These are phyloP conservation scores for Ichthyophthirius multifiliis DNA, from an alignment of 169 alveolate genomes.

Conservation along the genomic window DNA sequence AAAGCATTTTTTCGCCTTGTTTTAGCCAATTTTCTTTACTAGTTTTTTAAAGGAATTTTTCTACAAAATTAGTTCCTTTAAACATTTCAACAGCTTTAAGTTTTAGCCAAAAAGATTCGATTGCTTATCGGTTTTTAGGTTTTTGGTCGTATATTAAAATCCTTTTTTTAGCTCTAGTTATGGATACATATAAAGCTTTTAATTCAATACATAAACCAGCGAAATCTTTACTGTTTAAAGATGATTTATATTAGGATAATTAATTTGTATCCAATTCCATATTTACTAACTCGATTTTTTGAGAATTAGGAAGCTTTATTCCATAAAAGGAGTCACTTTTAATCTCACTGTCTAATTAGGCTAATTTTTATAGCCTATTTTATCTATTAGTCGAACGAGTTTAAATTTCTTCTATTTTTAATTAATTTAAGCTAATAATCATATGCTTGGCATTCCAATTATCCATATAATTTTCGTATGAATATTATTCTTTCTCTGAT, in stretches of 20 bases:
- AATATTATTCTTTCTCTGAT: too few relatives aligned
- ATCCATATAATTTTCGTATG: too few relatives aligned
- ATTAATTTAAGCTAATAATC: neutral
- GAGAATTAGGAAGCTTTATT: neutral
- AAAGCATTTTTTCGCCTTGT: constrained; percentile 63
- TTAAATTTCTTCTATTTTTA: neutral
- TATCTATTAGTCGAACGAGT: neutral
- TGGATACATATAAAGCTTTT: constrained; percentile 84
- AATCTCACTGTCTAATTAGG: neutral
- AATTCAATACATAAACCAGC: constrained; percentile 71
- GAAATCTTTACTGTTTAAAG: neutral
- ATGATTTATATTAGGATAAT: neutral
- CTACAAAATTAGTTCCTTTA: neutral
- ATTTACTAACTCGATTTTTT: neutral
- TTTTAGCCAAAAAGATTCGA: constrained; percentile 56
- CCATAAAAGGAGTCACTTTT: neutral
- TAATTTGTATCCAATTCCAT: neutral
- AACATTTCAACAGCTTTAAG: constrained; percentile 33
- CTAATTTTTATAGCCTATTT: neutral
- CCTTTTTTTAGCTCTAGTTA: constrained; percentile 84
- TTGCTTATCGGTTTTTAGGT: constrained; percentile 32
- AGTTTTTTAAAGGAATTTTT: constrained; percentile 7
- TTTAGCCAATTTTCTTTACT: constrained; percentile 50
- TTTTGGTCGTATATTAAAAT: constrained; percentile 78
- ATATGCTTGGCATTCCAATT: neutral